phyloP scores from a whole-genome alignment of 257 asterid species.

The Ilex asprella region DNA sequence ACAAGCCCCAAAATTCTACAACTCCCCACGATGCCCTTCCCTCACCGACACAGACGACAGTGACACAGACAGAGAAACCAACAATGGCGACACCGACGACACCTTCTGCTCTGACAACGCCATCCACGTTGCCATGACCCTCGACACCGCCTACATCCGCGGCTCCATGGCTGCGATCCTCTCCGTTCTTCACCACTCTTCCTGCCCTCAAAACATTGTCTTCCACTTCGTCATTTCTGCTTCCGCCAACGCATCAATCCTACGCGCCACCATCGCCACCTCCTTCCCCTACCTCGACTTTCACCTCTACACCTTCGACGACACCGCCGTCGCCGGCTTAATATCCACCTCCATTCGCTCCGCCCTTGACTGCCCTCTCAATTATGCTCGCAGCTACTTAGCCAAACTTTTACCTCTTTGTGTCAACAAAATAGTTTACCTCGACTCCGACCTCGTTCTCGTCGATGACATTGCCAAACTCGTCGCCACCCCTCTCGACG shows the following conservation, averaged over 20 bases:
- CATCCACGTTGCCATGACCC: conserved; percentile 85
- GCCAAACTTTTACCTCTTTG: conserved; percentile 67
- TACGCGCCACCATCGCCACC: conserved; percentile 41
- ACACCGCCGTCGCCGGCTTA: conserved; percentile 50
- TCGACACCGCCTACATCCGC: conserved; percentile 70
- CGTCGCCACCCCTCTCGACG: conserved; percentile 45
- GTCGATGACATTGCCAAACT: conserved; percentile 82
- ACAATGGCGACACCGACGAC: background rate
- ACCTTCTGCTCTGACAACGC: conserved; percentile 42
- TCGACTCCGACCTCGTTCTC: conserved; percentile 76
- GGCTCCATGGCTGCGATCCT: conserved; percentile 92
- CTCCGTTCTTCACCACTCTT: conserved; percentile 75
- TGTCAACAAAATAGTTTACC: conserved; percentile 68
- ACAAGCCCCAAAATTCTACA: conserved; percentile 91
- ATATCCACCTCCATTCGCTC: conserved; percentile 95
- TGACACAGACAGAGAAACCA: background rate
- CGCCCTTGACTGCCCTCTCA: conserved; percentile 88
- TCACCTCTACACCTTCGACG: conserved; percentile 49
- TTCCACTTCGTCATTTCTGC: conserved; percentile 77
- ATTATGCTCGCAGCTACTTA: conserved; percentile 85
- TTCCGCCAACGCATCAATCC: conserved; percentile 35
- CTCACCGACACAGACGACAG: conserved; percentile 2
- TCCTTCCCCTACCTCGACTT: conserved; percentile 76
- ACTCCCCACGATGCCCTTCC: conserved; percentile 53
- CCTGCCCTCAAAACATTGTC: conserved; percentile 70